A percentile compares a stretch with the other conserved stretches of the same genome.
These are phyloP conservation scores for Nicotiana undulata DNA, from an alignment of 257 asterid species.

Conservation along the genomic window DNA sequence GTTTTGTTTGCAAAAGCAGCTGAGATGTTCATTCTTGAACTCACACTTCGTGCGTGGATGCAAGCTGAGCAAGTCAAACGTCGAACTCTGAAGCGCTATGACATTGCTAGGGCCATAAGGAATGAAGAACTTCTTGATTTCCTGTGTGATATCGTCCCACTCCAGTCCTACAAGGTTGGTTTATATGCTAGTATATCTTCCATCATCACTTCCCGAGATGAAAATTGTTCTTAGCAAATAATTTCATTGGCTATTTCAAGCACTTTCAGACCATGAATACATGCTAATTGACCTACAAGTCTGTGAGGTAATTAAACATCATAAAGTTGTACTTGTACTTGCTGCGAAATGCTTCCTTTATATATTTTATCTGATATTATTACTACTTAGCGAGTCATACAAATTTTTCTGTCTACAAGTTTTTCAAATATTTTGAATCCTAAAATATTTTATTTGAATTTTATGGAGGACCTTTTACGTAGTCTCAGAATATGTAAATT, in stretches of 20 bases:
- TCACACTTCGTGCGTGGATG: conserved; percentile 33
- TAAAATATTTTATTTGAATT: not conserved
- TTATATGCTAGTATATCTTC: not conserved
- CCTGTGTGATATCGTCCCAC: conserved; percentile 20
- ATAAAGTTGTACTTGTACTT: not conserved
- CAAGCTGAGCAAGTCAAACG: conserved; percentile 13
- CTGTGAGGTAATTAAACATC: not conserved
- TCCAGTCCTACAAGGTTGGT: conserved; percentile 20
- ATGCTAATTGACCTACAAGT: not conserved
- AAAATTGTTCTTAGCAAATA: not conserved
- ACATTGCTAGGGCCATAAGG: conserved; percentile 29
- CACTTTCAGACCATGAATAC: not conserved
- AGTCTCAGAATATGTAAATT: not conserved
- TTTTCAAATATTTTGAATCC: not conserved
- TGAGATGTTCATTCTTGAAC: conserved; percentile 30
- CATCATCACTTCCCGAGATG: not conserved
- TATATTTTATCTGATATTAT: not conserved
- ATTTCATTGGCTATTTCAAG: not conserved
- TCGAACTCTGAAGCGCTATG: conserved; percentile 21
- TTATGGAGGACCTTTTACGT: not conserved
- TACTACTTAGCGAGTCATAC: not conserved
- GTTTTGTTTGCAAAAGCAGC: conserved; percentile 29
- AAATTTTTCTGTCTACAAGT: not conserved
- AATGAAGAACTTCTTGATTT: conserved; percentile 12
- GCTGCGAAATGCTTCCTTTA: not conserved